Percentiles rank a stretch among this genome's conserved stretches.
phyloP scores from a whole-genome alignment of 177 flowering plant species.

The Vitis hybrid region DNA sequence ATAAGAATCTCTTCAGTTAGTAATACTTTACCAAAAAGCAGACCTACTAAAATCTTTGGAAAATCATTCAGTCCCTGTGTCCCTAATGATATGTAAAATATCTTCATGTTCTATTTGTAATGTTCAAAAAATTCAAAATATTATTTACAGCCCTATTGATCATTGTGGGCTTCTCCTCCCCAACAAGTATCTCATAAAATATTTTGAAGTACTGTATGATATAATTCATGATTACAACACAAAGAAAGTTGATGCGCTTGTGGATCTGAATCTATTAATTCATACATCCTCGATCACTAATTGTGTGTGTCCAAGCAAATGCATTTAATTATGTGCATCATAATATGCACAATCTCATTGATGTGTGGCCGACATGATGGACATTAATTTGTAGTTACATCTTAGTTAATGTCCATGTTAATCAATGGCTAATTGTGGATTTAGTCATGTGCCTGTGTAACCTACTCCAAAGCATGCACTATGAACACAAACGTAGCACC shows the following conservation, averaged over 20 bases:
- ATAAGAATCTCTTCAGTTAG: too few species aligned
- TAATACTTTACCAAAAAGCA: too few species aligned
- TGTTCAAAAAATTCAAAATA: conserved; percentile 18
- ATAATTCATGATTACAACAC: neutral
- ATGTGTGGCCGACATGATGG: conserved; percentile 1
- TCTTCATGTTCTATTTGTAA: too few species aligned
- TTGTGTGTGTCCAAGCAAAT: neutral
- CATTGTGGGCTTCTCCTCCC: conserved; percentile 6
- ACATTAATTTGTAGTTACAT: neutral
- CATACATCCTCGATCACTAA: neutral
- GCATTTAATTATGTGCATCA: neutral
- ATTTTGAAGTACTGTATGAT: neutral
- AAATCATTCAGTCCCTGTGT: neutral
- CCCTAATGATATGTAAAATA: neutral
- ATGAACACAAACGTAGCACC: conserved; percentile 10
- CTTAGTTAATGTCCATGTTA: neutral
- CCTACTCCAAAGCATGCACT: conserved; percentile 22
- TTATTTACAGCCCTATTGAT: conserved; percentile 11
- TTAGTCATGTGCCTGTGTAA: conserved; percentile 5
- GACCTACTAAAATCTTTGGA: too few species aligned
- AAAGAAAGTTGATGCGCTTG: neutral
- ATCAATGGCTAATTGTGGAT: neutral
- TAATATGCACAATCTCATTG: neutral
- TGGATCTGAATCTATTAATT: neutral
- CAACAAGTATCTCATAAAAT: conserved; percentile 5